phyloP scores from a whole-genome alignment of 805 yeast genomes.

The Martiniozyma abietophila region DNA sequence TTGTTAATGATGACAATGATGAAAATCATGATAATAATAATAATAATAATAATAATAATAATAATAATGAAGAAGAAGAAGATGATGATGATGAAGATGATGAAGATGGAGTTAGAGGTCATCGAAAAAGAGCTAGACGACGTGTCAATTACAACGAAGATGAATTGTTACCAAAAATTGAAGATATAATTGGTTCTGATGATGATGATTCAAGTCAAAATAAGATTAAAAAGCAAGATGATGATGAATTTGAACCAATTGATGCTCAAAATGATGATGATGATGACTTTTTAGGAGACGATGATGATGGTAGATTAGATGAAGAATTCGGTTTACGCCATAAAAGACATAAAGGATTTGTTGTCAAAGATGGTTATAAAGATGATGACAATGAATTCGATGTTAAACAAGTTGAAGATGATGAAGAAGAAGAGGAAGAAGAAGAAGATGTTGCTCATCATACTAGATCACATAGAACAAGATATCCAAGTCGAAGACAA shows the following conservation, averaged over 20 bases:
- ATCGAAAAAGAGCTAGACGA: conserved; percentile 23
- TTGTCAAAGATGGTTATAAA: conserved; percentile 16
- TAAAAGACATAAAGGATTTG: conserved; percentile 8
- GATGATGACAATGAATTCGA: conserved; percentile 8
- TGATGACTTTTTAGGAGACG: conserved; percentile 7
- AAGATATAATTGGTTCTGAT: conserved; percentile 15
- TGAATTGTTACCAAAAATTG: conserved; percentile 18
- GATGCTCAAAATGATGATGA: conserved; percentile 7
- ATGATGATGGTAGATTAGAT: conserved; percentile 4
- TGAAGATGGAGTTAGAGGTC: conserved; percentile 17
- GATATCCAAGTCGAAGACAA: conserved; percentile 5
- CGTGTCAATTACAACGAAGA: conserved; percentile 28
- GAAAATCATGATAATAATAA: not conserved
- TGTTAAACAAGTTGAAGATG: too few species aligned
- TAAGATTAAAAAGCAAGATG: conserved; percentile 3
- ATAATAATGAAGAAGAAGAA: conserved; percentile 8
- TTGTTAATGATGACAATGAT: not conserved
- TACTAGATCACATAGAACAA: not conserved
- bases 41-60: conserved; percentile 1
- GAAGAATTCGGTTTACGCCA: conserved; percentile 3
- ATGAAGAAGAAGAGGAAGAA: conserved; percentile 5
- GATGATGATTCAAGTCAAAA: conserved; percentile 10
- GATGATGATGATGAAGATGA: conserved; percentile 20
- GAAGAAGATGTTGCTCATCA: conserved; percentile 1
- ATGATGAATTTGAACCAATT: conserved; percentile 5